Evolutionary conservation across 345 rosid genomes (phyloP).

Genomic region (Syzygium aqueum): DNA sequence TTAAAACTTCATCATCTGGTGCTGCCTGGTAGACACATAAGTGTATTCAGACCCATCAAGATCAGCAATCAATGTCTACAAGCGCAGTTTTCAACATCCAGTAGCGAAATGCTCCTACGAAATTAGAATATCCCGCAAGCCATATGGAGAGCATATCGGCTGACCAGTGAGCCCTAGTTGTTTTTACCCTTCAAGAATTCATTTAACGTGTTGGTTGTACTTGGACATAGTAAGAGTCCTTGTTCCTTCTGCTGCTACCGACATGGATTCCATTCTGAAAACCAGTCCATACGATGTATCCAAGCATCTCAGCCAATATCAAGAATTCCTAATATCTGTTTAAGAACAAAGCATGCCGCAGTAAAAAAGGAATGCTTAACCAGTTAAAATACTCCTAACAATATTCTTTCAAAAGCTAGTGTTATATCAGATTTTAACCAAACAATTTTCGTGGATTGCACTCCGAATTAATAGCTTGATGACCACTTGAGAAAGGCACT

Average conservation of each 20-base stretch:
- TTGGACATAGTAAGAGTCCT: neutral
- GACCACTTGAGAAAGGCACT: neutral
- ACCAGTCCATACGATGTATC: neutral
- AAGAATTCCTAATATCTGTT: neutral
- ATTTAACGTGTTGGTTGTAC: neutral
- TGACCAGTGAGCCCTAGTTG: accelerated
- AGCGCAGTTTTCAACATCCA: no score
- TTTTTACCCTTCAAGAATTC: neutral
- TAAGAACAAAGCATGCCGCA: neutral
- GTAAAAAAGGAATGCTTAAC: neutral
- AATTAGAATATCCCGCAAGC: neutral
- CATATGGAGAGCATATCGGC: no score
- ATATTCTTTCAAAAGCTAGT: accelerated
- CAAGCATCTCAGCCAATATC: neutral
- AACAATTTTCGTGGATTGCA: neutral
- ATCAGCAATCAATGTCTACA: no score
- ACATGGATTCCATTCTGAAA: neutral
- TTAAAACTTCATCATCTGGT: no score
- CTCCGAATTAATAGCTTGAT: accelerated
- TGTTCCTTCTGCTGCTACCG: neutral
- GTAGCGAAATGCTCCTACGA: neutral
- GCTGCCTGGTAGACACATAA: no score
- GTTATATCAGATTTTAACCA: neutral
- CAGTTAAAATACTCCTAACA: neutral
- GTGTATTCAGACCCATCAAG: no score